Base-by-base conservation (phyloP, 2,329 filamentous ascomycete species). In the Ophiostoma australiae region DNA sequence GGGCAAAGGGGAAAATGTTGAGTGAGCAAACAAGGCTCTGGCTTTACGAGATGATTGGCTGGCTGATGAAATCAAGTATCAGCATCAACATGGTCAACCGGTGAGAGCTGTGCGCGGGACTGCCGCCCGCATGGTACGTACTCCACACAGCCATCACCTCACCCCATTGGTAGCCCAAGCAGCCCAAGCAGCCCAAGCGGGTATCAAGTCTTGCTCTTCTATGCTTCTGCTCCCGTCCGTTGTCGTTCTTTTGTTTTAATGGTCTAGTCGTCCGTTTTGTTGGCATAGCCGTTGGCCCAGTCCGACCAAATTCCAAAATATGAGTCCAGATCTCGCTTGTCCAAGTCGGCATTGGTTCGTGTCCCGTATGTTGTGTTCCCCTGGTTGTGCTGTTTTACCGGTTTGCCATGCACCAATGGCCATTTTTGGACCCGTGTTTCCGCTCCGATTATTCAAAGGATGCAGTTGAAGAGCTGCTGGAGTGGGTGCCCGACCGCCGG, bases 381-480 rank as follows among this genome's bases (percentile, higher is more conserved):
- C 39, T 11, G 23, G 17, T n/a, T 33, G 17, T 69, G 63, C 37
- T 23, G 33, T 23, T 66, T 20, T 66, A 20, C 63, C 35, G n/a
- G 23, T 15, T 15, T 23, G 55, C 27, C 27, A 31, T 31, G 27
- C 3, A 3, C 27, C 27, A 31, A 31, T 31, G 27, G 27, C 27
- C 3, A 31, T 31, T 31, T 35, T 35, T 48, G 17, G 44, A n/a
- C 20, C 17, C 44, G 8, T 31, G 55, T n/a, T 17, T 1, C 31
- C 31, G 61, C 4, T 33, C 17, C 15, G 1, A 23, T 48, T 81
- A 87, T 73, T 88, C 86, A 75, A 86, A 84, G 31, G 86, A 89
- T 55, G 85, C 82, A 71, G 85, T 88, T 68, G 86, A 89, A 78
- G 85, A 87, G 82, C 86, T 87, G 81, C 86, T 88, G 71, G 86